Evolutionary conservation across 129 eudicot species (phyloP), one percentile per base, ranked within the genome.

Genomic region (Gnaphalium uliginosum): DNA sequence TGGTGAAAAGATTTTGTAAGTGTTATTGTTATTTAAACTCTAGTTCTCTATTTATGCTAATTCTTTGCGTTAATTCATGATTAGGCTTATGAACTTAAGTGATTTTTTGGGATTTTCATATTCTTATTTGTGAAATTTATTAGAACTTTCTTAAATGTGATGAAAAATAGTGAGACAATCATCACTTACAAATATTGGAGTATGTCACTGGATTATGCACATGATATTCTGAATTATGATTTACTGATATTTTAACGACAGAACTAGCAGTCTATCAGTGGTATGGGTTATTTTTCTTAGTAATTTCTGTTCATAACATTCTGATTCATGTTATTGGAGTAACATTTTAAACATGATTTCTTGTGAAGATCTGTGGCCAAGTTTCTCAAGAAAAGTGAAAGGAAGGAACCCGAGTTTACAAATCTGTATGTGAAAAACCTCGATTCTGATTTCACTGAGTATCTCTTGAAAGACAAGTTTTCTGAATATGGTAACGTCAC

Each of bases 401-500:
- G 89, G 73, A 81, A 82, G 69, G 78, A 77, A 68, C 71, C 85
- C 18, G 43, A 53, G 39, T 83, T 88, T 22, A 85, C 71, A 68
- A 83, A 79, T 58, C 70, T 87, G 43, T 85, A 73, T 43, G 89
- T 87, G 80, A 87, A 80, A 50, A 80, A 87, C 77, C 83, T 87
- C 21, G 87, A 74, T 8, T 30, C 57, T 13, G 57, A 73, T 57
- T 54, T 82, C 26, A 82, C 86, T 0, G 92, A 82, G 66, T 69
- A 70, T 72, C 72, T 43, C 64, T 77, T 87, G 43, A 57, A 22
- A 35, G 88, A 61, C 3, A 83, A 48, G 71, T 88, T 85, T 32
- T 80, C 87, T 2, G 85, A 83, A 33, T 39, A 74, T 54, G 87
- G 92, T 18, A 83, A 75, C 21, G 81, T 85, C 67, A 73, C 79